Percentiles rank a stretch among this genome's conserved stretches.
phyloP scores from a whole-genome alignment of 768 basidiomycete genomes.

The Gautieria morchelliformis region DNA sequence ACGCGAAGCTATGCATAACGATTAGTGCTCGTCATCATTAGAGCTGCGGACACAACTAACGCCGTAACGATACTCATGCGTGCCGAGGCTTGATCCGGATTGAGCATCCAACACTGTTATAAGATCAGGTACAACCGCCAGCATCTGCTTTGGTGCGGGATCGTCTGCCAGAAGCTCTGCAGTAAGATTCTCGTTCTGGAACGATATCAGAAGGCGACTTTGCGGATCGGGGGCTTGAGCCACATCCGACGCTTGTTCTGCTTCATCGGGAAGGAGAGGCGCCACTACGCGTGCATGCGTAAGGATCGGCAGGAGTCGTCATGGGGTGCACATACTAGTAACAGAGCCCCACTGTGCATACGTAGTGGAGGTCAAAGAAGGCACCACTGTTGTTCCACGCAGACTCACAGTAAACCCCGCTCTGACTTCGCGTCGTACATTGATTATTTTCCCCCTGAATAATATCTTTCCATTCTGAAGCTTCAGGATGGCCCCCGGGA shows the following conservation, averaged over 20 bases:
- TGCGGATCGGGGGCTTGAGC: background rate
- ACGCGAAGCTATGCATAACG: constrained; percentile 30
- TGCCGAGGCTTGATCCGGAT: constrained; percentile 51
- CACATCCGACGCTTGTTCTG: constrained; percentile 17
- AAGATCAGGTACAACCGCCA: constrained; percentile 55
- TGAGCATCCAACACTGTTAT: constrained; percentile 56
- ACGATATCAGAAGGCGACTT: constrained; percentile 36
- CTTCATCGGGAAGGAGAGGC: constrained; percentile 21
- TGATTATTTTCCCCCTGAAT: constrained; percentile 52
- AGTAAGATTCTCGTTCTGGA: constrained; percentile 54
- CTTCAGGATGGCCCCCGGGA: constrained; percentile 22
- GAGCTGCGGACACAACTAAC: background rate
- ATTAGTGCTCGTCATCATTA: background rate
- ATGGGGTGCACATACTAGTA: constrained; percentile 8
- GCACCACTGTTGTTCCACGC: background rate
- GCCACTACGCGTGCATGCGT: constrained; percentile 9
- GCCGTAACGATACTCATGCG: constrained; percentile 53
- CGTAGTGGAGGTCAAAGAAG: constrained; percentile 16
- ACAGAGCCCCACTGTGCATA: constrained; percentile 25
- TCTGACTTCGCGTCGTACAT: constrained; percentile 35
- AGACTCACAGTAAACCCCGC: constrained; percentile 19
- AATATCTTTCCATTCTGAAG: constrained; percentile 31
- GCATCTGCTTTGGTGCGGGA: constrained; percentile 25
- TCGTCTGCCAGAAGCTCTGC: constrained; percentile 23
- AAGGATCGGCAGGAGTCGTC: background rate